Conservation (phyloP, 2,329 filamentous ascomycete genomes). For the Penicillium sp. region DNA sequence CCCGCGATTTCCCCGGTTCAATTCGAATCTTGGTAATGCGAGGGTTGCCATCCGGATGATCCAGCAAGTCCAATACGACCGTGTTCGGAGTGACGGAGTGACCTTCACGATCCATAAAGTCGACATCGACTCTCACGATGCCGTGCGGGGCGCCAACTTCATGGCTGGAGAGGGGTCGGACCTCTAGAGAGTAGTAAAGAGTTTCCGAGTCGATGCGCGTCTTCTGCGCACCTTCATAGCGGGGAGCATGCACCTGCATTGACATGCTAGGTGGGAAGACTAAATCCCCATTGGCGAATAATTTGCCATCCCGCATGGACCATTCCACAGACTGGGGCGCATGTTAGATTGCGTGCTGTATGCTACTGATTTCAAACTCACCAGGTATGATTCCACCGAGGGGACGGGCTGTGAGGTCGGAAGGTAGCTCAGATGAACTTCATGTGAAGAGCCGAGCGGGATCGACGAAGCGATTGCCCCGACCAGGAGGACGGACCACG, state of each 20-base stretch:
- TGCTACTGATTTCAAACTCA: background rate
- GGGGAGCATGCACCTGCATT: constrained; percentile 28
- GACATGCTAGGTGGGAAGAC: constrained; percentile 30
- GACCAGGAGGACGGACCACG: constrained; percentile 13
- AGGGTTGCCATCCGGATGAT: constrained; percentile 23
- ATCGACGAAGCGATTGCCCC: constrained; percentile 15
- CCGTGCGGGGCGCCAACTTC: constrained; percentile 14
- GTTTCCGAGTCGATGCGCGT: constrained; percentile 11
- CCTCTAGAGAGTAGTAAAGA: constrained; percentile 26
- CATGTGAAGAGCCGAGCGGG: constrained; percentile 11
- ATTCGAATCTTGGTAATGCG: constrained; percentile 29
- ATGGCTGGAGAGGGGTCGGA: constrained; percentile 20
- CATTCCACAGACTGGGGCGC: constrained; percentile 27
- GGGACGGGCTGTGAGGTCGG: constrained; percentile 6
- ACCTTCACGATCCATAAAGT: constrained; percentile 26
- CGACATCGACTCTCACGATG: constrained; percentile 24
- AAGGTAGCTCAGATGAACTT: constrained; percentile 21
- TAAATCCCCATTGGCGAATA: constrained; percentile 29
- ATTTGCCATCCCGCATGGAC: constrained; percentile 26
- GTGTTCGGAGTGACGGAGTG: constrained; percentile 26
- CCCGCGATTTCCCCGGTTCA: constrained; percentile 14
- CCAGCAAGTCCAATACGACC: constrained; percentile 30
- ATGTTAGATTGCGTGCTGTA: background rate
- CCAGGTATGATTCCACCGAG: constrained; percentile 13
- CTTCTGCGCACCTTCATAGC: constrained; percentile 14